phyloP scores from a whole-genome alignment of 2,329 filamentous ascomycete species.

The Shiraia sp. region DNA sequence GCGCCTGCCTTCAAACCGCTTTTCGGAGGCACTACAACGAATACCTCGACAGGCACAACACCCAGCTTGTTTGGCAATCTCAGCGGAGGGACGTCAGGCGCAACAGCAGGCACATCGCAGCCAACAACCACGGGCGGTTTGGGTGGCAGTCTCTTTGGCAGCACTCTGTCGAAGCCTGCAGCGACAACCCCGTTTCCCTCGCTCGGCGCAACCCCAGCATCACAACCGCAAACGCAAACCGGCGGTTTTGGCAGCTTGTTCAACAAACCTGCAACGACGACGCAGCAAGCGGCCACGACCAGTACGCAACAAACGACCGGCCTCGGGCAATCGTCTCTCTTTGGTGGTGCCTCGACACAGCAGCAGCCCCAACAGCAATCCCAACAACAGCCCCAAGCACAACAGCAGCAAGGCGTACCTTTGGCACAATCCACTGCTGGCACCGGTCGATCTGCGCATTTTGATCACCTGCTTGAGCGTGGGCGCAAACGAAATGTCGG shows the following conservation, averaged over 20 bases:
- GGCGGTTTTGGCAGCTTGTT: conserved; percentile 24
- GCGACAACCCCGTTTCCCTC: conserved; percentile 27
- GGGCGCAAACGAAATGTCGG: conserved; percentile 70
- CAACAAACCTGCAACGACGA: conserved; percentile 18
- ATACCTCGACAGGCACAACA: conserved; percentile 26
- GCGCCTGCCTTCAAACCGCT: conserved; percentile 18
- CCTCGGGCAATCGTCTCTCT: conserved; percentile 32
- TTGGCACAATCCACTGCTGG: conserved; percentile 38
- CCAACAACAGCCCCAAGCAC: conserved; percentile 18
- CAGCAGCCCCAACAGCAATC: conserved; percentile 23
- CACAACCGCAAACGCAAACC: conserved; percentile 29
- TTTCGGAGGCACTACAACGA: conserved; percentile 1
- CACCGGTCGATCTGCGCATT: conserved; percentile 60
- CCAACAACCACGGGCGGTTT: conserved; percentile 31
- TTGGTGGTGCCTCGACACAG: conserved; percentile 29
- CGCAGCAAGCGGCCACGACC: conserved; percentile 33
- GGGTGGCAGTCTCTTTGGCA: conserved; percentile 40
- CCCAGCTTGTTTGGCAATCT: conserved; percentile 36
- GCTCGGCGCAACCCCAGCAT: conserved; percentile 23
- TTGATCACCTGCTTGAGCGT: conserved; percentile 66
- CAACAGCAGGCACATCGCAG: conserved; percentile 29
- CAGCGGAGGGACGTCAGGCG: conserved; percentile 28
- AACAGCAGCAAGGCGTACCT: conserved; percentile 37
- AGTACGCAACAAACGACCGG: conserved; percentile 35
- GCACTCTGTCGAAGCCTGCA: conserved; percentile 42